Percentiles rank a stretch among this genome's conserved stretches.
These are phyloP conservation scores for Aspergillus puulaauensis DNA, from an alignment of 2,329 filamentous ascomycete genomes.

Conservation along the genomic window DNA sequence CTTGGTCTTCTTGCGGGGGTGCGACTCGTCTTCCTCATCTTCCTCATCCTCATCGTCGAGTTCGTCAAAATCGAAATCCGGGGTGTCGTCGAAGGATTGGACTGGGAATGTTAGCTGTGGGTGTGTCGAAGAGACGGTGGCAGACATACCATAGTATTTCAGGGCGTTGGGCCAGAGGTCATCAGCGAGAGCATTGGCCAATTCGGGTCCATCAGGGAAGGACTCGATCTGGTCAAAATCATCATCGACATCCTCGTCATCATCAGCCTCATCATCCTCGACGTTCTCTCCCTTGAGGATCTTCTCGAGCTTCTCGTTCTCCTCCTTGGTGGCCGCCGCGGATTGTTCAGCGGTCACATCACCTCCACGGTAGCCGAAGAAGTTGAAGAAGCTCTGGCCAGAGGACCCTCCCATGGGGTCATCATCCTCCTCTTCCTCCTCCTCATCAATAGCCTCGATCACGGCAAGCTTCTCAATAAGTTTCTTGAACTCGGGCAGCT, in stretches of 20 bases:
- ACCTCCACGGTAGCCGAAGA: slow-evolving; percentile 77
- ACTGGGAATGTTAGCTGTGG: slow-evolving; percentile 49
- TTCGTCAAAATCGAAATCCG: slow-evolving; percentile 69
- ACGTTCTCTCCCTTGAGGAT: slow-evolving; percentile 52
- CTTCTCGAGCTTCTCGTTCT: slow-evolving; percentile 57
- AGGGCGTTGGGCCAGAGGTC: slow-evolving; percentile 87
- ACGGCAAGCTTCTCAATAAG: slow-evolving; percentile 52
- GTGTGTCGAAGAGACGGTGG: not conserved
- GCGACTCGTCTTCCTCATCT: slow-evolving; percentile 46
- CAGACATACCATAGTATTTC: slow-evolving; percentile 78
- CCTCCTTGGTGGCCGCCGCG: slow-evolving; percentile 59
- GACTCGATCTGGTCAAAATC: slow-evolving; percentile 74
- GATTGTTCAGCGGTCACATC: slow-evolving; percentile 73
- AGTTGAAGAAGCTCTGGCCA: slow-evolving; percentile 79
- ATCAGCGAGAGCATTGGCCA: slow-evolving; percentile 78
- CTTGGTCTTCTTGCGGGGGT: slow-evolving; percentile 46
- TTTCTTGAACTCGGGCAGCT: slow-evolving; percentile 53
- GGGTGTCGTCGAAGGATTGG: slow-evolving; percentile 67
- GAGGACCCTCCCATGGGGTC: slow-evolving; percentile 54
- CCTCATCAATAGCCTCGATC: slow-evolving; percentile 34
- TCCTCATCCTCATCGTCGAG: slow-evolving; percentile 51
- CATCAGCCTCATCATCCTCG: slow-evolving; percentile 44
- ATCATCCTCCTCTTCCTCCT: slow-evolving; percentile 33
- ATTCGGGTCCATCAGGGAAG: slow-evolving; percentile 81
- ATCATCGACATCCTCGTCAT: slow-evolving; percentile 57